Base-by-base conservation (phyloP, 768 basidiomycete species). In the Heimioporus sp. region DNA sequence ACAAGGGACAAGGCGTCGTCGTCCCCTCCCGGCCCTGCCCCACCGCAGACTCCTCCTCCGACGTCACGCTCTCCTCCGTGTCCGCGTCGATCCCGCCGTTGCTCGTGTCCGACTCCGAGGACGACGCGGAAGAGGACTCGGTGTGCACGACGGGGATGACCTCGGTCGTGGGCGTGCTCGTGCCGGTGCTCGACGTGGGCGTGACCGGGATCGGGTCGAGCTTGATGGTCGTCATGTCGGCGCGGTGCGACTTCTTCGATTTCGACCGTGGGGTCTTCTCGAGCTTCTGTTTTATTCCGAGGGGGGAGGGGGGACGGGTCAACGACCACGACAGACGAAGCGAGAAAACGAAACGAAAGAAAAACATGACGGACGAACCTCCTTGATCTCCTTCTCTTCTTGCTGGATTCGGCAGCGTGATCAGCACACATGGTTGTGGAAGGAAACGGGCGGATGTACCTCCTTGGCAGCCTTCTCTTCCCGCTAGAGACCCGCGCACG, bases 51-150 rank as follows among this genome's bases (percentile, higher is more conserved):
- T 88, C 81, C 51, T 78, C 87, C 60, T 90, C 88, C 32, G 86
- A 87, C 4, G 86, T 85, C 57, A 86, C 72, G 62, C 86, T 87
- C 63, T 85, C 86, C 67, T 90, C 88, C 20, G 81, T 81, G 61
- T 90, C 89, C 9, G 84, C 86, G 52, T 89, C 89, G 47, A 78
- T 78, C 17, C 75, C 77, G 13, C 80, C 81, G 16, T 77, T 83
- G 64, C 73, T 81, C 51, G 67, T 76, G 60, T 85, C 85, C 24
- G 80, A 79, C 61, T 83, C 83, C 39, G 82, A 85, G 55, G 73
- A 78, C 21, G 80, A 77, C 40, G 73, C 64, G 73, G 69, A 58
- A 57, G 73, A 64, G 73, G 69, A 58, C 58, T 73, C 42, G 64
- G 57, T 54, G 52, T 46, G 51, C 41, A 51, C 19, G 53, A 65